These are phyloP conservation scores for Gynostemma pentaphyllum DNA, from an alignment of 306 rosid species.

Conservation along the genomic window DNA sequence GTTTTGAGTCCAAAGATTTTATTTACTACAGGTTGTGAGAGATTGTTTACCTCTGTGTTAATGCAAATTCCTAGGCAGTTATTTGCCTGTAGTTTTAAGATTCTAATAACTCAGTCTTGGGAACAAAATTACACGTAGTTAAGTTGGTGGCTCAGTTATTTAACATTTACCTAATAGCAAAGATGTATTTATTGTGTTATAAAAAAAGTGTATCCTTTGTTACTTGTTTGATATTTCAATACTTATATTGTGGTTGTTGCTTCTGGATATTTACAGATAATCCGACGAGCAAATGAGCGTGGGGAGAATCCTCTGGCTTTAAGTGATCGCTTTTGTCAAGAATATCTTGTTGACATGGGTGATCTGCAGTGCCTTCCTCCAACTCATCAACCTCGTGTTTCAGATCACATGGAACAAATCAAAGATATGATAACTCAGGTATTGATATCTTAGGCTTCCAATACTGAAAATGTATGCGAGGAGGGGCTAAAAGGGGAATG, in stretches of 20 bases:
- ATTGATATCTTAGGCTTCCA: no score
- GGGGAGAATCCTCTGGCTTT: slow-evolving; percentile 69
- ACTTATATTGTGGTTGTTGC: slow-evolving; percentile 18
- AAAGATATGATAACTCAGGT: slow-evolving; percentile 75
- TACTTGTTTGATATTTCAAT: slow-evolving; percentile 8
- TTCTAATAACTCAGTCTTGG: not conserved
- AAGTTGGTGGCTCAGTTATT: not conserved
- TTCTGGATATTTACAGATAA: slow-evolving; percentile 51
- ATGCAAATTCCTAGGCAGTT: no score
- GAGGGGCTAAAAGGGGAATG: no score
- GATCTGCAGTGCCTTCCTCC: slow-evolving; percentile 80
- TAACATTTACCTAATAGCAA: not conserved
- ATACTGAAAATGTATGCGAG: no score
- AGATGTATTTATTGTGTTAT: not conserved
- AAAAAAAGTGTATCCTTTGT: no score
- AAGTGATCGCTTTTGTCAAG: slow-evolving; percentile 71
- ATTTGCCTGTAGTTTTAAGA: no score
- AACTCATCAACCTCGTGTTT: slow-evolving; percentile 77
- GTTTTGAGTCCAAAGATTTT: no score
- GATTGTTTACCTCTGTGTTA: no score
- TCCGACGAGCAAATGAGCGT: slow-evolving; percentile 65
- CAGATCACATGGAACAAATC: slow-evolving; percentile 78
- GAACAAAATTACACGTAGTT: not conserved
- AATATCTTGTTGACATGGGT: slow-evolving; percentile 62
- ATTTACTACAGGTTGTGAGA: no score